Evolutionary conservation across 2,329 filamentous ascomycete species (phyloP), one percentile per base, ranked within the genome.

Genomic region (Alternaria angustiovoidea): DNA sequence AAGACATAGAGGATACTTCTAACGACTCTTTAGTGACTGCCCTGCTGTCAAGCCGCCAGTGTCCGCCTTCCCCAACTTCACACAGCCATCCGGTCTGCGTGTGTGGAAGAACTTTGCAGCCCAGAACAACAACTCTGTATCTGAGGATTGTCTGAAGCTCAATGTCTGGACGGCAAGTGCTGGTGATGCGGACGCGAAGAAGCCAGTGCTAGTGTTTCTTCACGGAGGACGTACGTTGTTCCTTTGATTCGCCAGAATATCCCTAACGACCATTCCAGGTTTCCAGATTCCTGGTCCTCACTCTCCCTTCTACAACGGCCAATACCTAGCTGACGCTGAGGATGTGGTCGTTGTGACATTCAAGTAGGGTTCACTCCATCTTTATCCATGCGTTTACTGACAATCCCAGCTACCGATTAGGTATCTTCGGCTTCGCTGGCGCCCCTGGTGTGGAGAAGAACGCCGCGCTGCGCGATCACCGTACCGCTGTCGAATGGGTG

Each of bases 391-490:
- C 16, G 22, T 39, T 5, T 20, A 47, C 59, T 61, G 20, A 61
- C 41, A 39, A 11, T 26, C 16, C 9, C 39, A 73, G 67, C 54
- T 80, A 79, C 54, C 75, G 79, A 26, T 57, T 79, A 11, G 76
- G 78, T 42, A 74, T 81, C 51, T 76, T 81, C 42, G 78, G 78
- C 14, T 81, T 80, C 51, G 71, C 79, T 3, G 75, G 75, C 51
- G 73, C 75, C 52, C 69, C 71, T 16, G 78, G 73, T 6, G 46
- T 78, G 24, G 65, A 72, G 14, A 70, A 75, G 34, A 81, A 81
- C 57, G 68, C 77, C 4, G 80, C 74, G 12, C 66, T 81, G 2
- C 63, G 65, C 7, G 72, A 75, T 34, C 68, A 72, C 30, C 69
- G 65, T 28, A 60, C 62, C 38, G 71, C 69, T 49, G 68, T 75